Evolutionary conservation across 163 green algal species (phyloP).

Genomic region (Smithsoniella earleae): DNA sequence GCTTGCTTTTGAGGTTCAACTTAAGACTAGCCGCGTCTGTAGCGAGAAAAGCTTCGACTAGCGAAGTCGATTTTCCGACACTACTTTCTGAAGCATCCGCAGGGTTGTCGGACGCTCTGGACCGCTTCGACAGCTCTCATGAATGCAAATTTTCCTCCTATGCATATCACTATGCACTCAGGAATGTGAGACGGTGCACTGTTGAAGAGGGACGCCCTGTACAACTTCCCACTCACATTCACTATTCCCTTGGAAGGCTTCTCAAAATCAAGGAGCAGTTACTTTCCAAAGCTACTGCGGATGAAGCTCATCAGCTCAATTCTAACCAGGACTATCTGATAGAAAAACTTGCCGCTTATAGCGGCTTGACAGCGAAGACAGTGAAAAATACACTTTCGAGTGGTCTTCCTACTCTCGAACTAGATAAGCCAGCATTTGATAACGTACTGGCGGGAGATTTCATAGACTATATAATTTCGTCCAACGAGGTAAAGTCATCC

Average conservation of each 20-base stretch:
- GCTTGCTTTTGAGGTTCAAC: not conserved
- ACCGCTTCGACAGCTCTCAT: constrained; percentile 16
- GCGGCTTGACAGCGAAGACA: not conserved
- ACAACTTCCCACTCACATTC: not conserved
- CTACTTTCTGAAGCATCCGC: not conserved
- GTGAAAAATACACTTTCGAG: not conserved
- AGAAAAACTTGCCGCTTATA: not conserved
- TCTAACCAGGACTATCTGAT: not conserved
- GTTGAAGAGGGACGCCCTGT: not conserved
- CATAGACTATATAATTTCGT: not conserved
- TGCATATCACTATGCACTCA: not conserved
- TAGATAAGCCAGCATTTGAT: constrained; percentile 18
- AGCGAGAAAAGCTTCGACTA: not conserved
- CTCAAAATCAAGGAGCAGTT: not conserved
- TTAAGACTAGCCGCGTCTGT: not conserved
- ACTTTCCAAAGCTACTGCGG: not conserved
- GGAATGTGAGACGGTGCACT: not conserved
- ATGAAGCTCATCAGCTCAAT: not conserved
- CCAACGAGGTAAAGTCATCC: not conserved
- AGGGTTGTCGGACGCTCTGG: constrained; percentile 9
- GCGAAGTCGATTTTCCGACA: not conserved
- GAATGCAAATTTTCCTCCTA: not conserved
- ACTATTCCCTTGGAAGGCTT: not conserved
- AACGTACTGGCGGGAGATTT: not conserved
- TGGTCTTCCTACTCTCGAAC: not conserved